Evolutionary conservation across 345 rosid species (phyloP), one percentile per base, ranked within the genome.

Genomic region (Microcos paniculata): DNA sequence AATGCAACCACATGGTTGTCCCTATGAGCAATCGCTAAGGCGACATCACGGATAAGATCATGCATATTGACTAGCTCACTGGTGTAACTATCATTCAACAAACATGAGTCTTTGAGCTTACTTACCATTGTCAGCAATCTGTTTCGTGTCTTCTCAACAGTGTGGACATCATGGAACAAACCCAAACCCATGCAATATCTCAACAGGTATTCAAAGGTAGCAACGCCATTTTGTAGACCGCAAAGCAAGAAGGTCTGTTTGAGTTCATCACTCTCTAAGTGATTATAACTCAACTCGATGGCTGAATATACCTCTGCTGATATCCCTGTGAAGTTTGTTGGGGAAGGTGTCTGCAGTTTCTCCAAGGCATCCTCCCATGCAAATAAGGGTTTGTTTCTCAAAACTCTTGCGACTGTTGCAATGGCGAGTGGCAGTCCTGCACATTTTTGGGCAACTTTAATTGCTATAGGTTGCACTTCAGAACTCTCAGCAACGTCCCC

Each of bases 401-500:
- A 76, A 15, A 61, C 48, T 0, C 3, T 63, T 48, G 84, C 86
- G 14, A 77, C 23, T 0, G 75, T 58, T 8, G 58, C 55, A 35
- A 85, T 46, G 1, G 73, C 21, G 3, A 82, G 0, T 0, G 88
- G 88, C 59, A 85, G 21, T 1, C 84, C 84, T 18, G 21, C 82
- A 64, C 85, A 85, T 21, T 11, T 70, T 14, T 30, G 10, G 1
- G 70, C 77, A 0, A 82, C 30, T 15, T 80, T 46, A 30, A 0
- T n/a, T n/a, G 78, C 85, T 0, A 59, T 4, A 45, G 74, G 0
- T 1, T 6, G 69, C 26, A 85, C 30, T 8, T 43, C 40, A 3
- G 28, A 38, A 16, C 40, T 45, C 30, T 72, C 28, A 42, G 15
- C 18, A 21, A 0, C 9, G 3, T 40, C 59, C 6, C 76, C 81